phyloP scores from a whole-genome alignment of 495 filamentous ascomycete genomes.

The Hypoxylon intermedium region DNA sequence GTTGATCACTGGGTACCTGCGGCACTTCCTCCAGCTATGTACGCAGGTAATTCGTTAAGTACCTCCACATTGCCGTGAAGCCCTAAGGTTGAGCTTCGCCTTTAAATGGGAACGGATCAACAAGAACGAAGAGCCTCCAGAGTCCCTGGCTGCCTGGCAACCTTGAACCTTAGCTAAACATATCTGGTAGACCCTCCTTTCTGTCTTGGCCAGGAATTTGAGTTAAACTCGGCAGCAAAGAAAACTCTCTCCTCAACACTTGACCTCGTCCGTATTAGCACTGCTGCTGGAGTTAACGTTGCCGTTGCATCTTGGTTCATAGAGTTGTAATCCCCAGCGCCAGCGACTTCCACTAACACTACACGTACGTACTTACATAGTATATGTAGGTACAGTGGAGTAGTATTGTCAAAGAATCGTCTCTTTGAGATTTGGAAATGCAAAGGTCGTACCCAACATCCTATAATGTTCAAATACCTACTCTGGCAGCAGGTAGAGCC shows the following conservation, averaged over 20 bases:
- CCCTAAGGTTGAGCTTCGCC: slow-evolving; percentile 2
- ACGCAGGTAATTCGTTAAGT: slow-evolving; percentile 24
- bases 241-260: slow-evolving; percentile 23
- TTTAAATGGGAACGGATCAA: slow-evolving; percentile 27
- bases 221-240: slow-evolving; percentile 22
- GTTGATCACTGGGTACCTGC: slow-evolving; percentile 33
- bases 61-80: slow-evolving; percentile 14
- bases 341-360: no score
- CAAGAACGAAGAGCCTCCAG: no score
- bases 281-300: slow-evolving; percentile 15
- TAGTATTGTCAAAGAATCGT: neutral
- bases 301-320: slow-evolving; percentile 10
- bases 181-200: neutral
- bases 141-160: neutral
- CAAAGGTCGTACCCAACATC: neutral
- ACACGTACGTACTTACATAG: neutral
- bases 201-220: slow-evolving; percentile 8
- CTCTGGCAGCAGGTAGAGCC: neutral
- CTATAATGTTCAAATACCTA: neutral
- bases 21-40: neutral
- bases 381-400: neutral
- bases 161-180: no score
- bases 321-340: slow-evolving; percentile 18
- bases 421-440: neutral
- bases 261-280: neutral